Percentiles rank a stretch among this genome's conserved stretches.
phyloP scores from a whole-genome alignment of 2,329 filamentous ascomycete species.

The Aspergillus novofumigatus region DNA sequence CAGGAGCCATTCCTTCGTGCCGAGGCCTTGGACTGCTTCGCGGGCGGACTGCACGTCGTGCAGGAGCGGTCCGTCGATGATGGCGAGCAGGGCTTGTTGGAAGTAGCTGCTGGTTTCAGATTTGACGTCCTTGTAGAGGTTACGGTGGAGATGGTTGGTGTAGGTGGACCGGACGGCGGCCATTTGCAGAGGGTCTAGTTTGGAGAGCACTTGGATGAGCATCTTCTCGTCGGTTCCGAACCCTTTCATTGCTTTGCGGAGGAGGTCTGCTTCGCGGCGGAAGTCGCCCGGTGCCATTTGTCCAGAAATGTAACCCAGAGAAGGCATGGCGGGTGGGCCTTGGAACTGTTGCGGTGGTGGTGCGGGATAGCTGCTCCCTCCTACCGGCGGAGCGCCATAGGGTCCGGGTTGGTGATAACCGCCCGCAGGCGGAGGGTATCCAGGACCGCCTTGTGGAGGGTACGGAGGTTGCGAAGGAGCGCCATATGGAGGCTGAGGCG shows the following conservation, averaged over 20 bases:
- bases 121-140: slow-evolving; percentile 70
- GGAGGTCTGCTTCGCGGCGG: slow-evolving; percentile 61
- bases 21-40: slow-evolving; percentile 69
- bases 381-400: slow-evolving; percentile 34
- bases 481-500: slow-evolving; percentile 14
- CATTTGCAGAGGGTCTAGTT: slow-evolving; percentile 74
- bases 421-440: slow-evolving; percentile 25
- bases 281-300: slow-evolving; percentile 66
- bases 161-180: slow-evolving; percentile 65
- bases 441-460: slow-evolving; percentile 13
- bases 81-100: slow-evolving; percentile 66
- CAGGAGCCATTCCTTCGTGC: slow-evolving; percentile 80
- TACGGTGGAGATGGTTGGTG: slow-evolving; percentile 59
- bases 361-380: slow-evolving; percentile 15
- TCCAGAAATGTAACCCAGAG: slow-evolving; percentile 69
- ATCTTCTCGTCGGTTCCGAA: slow-evolving; percentile 83
- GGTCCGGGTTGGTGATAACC: slow-evolving; percentile 30
- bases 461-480: slow-evolving; percentile 11
- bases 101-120: slow-evolving; percentile 74
- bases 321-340: slow-evolving; percentile 52
- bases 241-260: slow-evolving; percentile 85
- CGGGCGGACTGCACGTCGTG: slow-evolving; percentile 70
- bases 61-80: slow-evolving; percentile 73
- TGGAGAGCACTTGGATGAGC: slow-evolving; percentile 66
- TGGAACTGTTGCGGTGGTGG: slow-evolving; percentile 25